phyloP scores from a whole-genome alignment of 192 early-diverging fungal genomes.

The Backusella luteola region DNA sequence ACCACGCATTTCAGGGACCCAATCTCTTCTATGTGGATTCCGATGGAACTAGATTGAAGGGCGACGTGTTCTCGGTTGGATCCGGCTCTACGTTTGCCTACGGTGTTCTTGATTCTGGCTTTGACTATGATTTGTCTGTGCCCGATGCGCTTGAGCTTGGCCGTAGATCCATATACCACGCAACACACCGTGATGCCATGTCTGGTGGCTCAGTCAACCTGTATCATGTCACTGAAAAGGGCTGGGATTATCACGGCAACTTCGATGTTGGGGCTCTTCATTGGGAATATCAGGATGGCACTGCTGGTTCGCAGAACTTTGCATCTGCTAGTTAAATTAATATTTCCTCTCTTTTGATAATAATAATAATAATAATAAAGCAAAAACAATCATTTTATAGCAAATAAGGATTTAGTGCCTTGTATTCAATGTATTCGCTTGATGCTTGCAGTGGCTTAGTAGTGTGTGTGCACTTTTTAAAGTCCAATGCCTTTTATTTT shows the following conservation, averaged over 20 bases:
- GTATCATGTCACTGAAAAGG: conserved; percentile 89
- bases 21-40: conserved; percentile 96
- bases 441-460: too few relatives aligned
- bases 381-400: not conserved
- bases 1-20: conserved; percentile 61
- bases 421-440: too few relatives aligned
- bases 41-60: conserved; percentile 86
- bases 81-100: conserved; percentile 99
- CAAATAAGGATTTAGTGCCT: too few relatives aligned
- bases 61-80: conserved; percentile 93
- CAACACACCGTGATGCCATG: conserved; percentile 91
- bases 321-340: not conserved
- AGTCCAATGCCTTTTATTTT: too few relatives aligned
- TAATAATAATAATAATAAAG: not conserved
- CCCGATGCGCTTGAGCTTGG: conserved; percentile 91
- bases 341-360: not conserved
- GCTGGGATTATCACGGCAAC: conserved; percentile 85
- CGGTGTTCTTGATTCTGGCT: conserved; percentile 92
- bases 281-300: conserved; percentile 59
- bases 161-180: conserved; percentile 91
- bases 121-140: conserved; percentile 74
- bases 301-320: conserved; percentile 7
- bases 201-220: conserved; percentile 86
- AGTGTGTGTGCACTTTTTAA: too few relatives aligned
- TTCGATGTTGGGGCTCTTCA: conserved; percentile 86